Percentiles rank a stretch among this genome's conserved stretches.
phyloP scores from a whole-genome alignment of 768 basidiomycete genomes.

The Cubamyces sp. region DNA sequence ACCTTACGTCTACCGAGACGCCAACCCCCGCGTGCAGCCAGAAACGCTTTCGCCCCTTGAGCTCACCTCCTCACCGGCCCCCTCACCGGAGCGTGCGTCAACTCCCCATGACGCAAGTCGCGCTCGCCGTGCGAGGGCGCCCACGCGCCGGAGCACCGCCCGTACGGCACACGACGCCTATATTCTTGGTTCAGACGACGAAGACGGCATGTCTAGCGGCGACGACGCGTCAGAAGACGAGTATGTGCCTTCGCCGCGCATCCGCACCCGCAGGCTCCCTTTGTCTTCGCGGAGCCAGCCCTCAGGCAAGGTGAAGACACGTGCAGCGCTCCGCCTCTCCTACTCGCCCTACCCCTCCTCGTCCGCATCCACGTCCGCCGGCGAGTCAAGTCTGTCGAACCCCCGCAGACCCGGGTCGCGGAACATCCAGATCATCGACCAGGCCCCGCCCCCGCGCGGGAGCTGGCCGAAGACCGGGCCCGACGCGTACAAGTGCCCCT shows the following conservation, averaged over 20 bases:
- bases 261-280: conserved; percentile 12
- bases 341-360: conserved; percentile 28
- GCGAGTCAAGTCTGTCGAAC: conserved; percentile 8
- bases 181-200: conserved; percentile 5
- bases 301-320: background rate
- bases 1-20: conserved; percentile 12
- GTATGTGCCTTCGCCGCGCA: conserved; percentile 45
- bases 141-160: background rate
- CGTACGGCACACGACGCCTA: conserved; percentile 3
- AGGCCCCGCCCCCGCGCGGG: conserved; percentile 25
- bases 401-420: conserved; percentile 39
- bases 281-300: conserved; percentile 10
- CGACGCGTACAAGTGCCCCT: conserved; percentile 48
- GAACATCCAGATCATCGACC: conserved; percentile 47
- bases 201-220: conserved; percentile 30
- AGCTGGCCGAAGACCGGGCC: conserved; percentile 30
- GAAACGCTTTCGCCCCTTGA: conserved; percentile 12
- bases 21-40: background rate
- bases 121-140: background rate
- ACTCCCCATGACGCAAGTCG: background rate
- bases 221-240: conserved; percentile 48
- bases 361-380: conserved; percentile 39
- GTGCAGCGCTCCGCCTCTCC: conserved; percentile 9
- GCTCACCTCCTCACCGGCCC: conserved; percentile 6
- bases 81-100: background rate